Conservation (phyloP, 2,329 filamentous ascomycete genomes). For the Capronia americana region DNA sequence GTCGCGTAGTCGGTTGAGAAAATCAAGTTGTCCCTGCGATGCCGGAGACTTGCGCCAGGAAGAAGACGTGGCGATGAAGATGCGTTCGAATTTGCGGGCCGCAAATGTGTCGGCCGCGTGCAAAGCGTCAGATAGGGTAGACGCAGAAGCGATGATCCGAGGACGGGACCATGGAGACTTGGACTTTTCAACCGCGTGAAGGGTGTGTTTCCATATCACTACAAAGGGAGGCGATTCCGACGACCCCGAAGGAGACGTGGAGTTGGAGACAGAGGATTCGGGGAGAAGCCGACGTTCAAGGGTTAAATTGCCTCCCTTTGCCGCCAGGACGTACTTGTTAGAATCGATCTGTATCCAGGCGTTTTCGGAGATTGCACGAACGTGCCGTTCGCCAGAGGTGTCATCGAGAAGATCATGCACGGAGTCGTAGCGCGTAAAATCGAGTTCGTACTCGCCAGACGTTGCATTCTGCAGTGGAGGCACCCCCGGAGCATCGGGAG, state of each 20-base stretch:
- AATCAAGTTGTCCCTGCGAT: conserved; percentile 55
- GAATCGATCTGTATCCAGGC: conserved; percentile 83
- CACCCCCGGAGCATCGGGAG: not conserved
- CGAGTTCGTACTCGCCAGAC: conserved; percentile 59
- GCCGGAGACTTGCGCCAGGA: conserved; percentile 74
- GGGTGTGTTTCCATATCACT: conserved; percentile 38
- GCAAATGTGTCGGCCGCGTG: conserved; percentile 86
- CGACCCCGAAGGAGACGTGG: not conserved
- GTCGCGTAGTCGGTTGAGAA: conserved; percentile 51
- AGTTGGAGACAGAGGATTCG: not conserved
- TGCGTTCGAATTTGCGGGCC: conserved; percentile 66
- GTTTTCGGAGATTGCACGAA: conserved; percentile 74
- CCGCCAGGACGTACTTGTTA: conserved; percentile 73
- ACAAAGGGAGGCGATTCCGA: conserved; percentile 11
- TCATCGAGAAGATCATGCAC: conserved; percentile 91
- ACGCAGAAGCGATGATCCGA: conserved; percentile 68
- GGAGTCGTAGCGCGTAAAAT: conserved; percentile 88
- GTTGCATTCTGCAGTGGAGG: not conserved
- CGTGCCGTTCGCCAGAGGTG: conserved; percentile 76
- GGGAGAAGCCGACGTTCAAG: conserved; percentile 48
- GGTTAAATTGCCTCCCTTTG: conserved; percentile 66
- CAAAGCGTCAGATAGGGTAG: conserved; percentile 75
- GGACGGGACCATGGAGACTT: conserved; percentile 70
- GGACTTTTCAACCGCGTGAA: conserved; percentile 34
- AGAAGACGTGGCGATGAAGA: conserved; percentile 70